Percentiles rank a stretch among this genome's conserved stretches.
Evolutionary conservation across 495 filamentous ascomycete genomes (phyloP).

Genomic region (Lepraria neglecta): DNA sequence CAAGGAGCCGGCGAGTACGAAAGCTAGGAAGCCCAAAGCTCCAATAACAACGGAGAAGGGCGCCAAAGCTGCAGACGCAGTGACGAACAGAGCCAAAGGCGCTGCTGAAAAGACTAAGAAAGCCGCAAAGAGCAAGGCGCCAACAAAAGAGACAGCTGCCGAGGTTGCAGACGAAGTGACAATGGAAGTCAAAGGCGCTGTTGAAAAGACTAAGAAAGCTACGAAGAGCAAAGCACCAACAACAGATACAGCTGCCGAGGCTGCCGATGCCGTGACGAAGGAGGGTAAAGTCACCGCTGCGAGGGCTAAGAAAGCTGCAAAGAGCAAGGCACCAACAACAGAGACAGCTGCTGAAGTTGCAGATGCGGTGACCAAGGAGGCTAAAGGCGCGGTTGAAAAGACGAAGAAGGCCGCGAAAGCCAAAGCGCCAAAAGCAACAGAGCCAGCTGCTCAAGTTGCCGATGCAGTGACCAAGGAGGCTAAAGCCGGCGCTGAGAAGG

Average conservation of each 20-base stretch:
- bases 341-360: slow-evolving; percentile 19
- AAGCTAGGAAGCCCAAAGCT: slow-evolving; percentile 18
- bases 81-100: slow-evolving; percentile 11
- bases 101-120: slow-evolving; percentile 25
- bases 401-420: slow-evolving; percentile 15
- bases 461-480: slow-evolving; percentile 16
- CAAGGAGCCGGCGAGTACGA: slow-evolving; percentile 13
- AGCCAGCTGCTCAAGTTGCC: slow-evolving; percentile 18
- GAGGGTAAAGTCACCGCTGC: slow-evolving; percentile 1
- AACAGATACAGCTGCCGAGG: not conserved
- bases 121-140: slow-evolving; percentile 14
- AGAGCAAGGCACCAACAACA: slow-evolving; percentile 12
- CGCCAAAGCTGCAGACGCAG: slow-evolving; percentile 21
- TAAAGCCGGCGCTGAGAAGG: slow-evolving; percentile 24
- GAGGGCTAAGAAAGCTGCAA: slow-evolving; percentile 15
- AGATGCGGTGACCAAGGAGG: slow-evolving; percentile 29
- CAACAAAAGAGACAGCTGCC: slow-evolving; percentile 3
- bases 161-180: slow-evolving; percentile 25
- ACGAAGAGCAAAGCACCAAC: slow-evolving; percentile 10
- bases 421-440: slow-evolving; percentile 3
- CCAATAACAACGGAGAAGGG: slow-evolving; percentile 20
- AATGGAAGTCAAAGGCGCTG: slow-evolving; percentile 28
- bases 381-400: slow-evolving; percentile 23
- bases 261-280: slow-evolving; percentile 5
- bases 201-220: slow-evolving; percentile 24